phyloP scores from a whole-genome alignment of 2,329 filamentous ascomycete species.

The Gaeumannomyces sp. region DNA sequence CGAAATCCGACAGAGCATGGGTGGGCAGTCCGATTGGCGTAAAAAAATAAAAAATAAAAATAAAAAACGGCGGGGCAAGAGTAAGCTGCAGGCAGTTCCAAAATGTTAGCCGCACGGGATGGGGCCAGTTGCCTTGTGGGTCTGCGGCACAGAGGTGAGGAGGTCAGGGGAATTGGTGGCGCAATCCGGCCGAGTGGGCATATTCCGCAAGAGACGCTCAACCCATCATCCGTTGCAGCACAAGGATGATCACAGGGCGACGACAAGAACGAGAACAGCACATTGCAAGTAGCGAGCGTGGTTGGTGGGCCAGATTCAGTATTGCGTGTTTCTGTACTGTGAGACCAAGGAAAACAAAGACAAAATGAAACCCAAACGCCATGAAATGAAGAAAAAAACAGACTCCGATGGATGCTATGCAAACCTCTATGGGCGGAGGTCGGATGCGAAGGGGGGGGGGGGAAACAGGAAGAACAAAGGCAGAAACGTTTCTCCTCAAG shows the following conservation, averaged over 20 bases:
- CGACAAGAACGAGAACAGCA: neutral
- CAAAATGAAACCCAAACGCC: neutral
- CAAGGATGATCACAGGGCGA: no score
- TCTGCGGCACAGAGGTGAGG: neutral
- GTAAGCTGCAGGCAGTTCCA: neutral
- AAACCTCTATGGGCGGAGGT: neutral
- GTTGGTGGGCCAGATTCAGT: neutral
- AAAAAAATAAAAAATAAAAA: neutral
- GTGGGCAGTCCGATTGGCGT: neutral
- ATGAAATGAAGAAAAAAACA: neutral
- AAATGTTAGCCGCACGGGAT: neutral
- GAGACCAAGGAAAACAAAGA: neutral
- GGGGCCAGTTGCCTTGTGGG: no score
- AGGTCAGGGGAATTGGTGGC: no score
- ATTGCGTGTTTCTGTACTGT: conserved; percentile 1
- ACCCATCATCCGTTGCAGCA: no score
- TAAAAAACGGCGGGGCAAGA: neutral
- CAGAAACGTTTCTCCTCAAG: neutral
- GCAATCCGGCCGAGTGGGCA: no score
- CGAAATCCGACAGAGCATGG: no score
- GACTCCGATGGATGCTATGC: neutral
- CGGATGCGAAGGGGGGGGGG: no score
- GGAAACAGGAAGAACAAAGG: neutral
- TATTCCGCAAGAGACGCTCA: no score
- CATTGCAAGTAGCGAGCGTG: neutral